Base-by-base conservation (phyloP, 495 filamentous ascomycete genomes). In the Xylaria venustula region DNA sequence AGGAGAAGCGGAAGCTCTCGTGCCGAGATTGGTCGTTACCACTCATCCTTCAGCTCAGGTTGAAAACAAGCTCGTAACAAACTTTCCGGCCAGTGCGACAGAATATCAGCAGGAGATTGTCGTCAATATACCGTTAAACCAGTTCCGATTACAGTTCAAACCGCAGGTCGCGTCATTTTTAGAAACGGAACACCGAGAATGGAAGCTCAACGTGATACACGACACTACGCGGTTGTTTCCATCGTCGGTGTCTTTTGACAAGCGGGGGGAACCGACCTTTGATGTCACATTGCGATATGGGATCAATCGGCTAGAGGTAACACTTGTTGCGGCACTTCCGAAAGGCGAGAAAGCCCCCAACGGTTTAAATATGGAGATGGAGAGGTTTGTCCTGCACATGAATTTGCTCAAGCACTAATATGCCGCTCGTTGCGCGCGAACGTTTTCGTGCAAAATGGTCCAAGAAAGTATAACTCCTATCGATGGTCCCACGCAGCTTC, bases 31-130 rank as follows among this genome's bases (percentile, higher is more conserved):
- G 41, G 77, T 82, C 23, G 71, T 96, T n/a, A 71, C 75, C 37
- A 87, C 88, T 2, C 88, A 90, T 71, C 83, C 86, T 3, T 79
- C 78, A 1, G 75, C 91, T 28, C 83, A 80, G 22, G 68, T 85
- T 15, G 75, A 81, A 25, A 72, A 73, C 4, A 75, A 73, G 44
- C 83, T 88, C 70, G 73, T 75, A 25, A 68, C 88, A 30, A 77
- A 85, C 42, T 73, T 93, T 44, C 79, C 82, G 0, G 83, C 91
- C 3, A 83, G 87, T 47, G 65, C 82, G 1, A 85, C 76, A 28
- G 67, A 85, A 54, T 77, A 82, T 15, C 87, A 90, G 55, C 88
- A 92, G 60, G 88, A 85, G 19, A 69, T 90, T 46, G 87, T 88
- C 6, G 70, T 91, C 23, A 85, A 83, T 45, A 74, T 91, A 9